A percentile compares a stretch with the other conserved stretches of the same genome.
These are phyloP conservation scores for Vanderwaltozyma tropicalis DNA, from an alignment of 805 yeast species.

Conservation along the genomic window DNA sequence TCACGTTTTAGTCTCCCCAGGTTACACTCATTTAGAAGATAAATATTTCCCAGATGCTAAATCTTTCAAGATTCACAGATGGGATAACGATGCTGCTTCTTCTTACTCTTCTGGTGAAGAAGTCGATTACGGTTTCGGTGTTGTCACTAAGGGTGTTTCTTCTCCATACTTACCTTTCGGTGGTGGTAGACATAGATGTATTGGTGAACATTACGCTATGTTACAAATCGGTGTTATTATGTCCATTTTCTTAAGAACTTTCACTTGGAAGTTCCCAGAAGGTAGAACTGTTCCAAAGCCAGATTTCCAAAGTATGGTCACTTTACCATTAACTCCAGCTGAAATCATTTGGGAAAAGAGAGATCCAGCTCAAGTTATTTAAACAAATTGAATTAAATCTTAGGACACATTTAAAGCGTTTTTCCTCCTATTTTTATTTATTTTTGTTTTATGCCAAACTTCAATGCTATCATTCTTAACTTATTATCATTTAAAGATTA, in stretches of 20 bases:
- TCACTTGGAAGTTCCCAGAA: constrained; percentile 62
- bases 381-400: constrained; percentile 1
- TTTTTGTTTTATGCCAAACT: background rate
- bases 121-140: constrained; percentile 92
- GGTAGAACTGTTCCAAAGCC: constrained; percentile 51
- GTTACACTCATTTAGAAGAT: constrained; percentile 72
- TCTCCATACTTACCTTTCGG: constrained; percentile 97
- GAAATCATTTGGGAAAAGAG: constrained; percentile 63
- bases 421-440: background rate
- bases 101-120: constrained; percentile 27
- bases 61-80: constrained; percentile 75
- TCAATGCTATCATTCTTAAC: too few species aligned
- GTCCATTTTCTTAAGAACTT: constrained; percentile 59
- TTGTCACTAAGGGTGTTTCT: constrained; percentile 88
- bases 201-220: constrained; percentile 97
- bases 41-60: constrained; percentile 69
- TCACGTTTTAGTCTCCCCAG: constrained; percentile 87
- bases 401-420: background rate
- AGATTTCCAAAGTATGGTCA: constrained; percentile 86
- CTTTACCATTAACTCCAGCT: constrained; percentile 76
- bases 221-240: constrained; percentile 83
- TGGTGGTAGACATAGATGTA: constrained; percentile 98
- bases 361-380: constrained; percentile 20
- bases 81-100: constrained; percentile 40
- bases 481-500: too few species aligned